A percentile compares a stretch with the other conserved stretches of the same genome.
These are phyloP conservation scores for Arabidopsis thaliana DNA, from an alignment of 345 rosid genomes.

Conservation along the genomic window DNA sequence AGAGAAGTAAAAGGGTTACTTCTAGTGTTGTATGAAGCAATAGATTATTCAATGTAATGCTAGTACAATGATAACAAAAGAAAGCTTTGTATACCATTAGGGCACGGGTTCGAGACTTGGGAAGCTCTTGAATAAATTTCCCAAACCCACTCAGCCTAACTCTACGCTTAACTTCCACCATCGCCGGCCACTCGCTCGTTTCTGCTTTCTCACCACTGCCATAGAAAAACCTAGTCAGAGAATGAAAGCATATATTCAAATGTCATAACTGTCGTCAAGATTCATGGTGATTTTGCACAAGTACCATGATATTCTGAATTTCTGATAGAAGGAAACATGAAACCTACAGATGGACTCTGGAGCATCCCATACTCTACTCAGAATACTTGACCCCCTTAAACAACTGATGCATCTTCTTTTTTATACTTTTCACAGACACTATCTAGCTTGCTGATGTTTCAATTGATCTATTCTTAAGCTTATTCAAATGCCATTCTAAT, in stretches of 20 bases:
- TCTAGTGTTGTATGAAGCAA: conserved; percentile 19
- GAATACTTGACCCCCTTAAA: background rate
- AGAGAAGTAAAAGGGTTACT: conserved; percentile 12
- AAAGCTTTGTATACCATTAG: conserved; percentile 81
- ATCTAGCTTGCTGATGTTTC: conserved; percentile 4
- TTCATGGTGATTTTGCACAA: background rate
- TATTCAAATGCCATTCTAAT: conserved; percentile 9
- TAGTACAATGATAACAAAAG: conserved; percentile 48
- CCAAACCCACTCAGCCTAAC: conserved; percentile 90
- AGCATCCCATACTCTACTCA: background rate
- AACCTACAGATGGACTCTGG: background rate
- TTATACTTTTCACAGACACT: conserved; percentile 10
- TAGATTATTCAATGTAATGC: conserved; percentile 29
- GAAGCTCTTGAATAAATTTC: conserved; percentile 93
- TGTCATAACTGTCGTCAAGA: background rate
- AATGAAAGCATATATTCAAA: background rate
- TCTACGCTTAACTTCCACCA: conserved; percentile 88
- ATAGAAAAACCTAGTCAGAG: conserved; percentile 29
- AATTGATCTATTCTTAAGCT: conserved; percentile 9
- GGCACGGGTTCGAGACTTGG: conserved; percentile 90
- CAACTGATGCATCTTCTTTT: background rate
- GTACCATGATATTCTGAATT: no score
- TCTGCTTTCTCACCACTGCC: conserved; percentile 86
- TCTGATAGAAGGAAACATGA: conserved; percentile 9
- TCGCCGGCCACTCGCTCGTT: conserved; percentile 66